Percentiles rank a stretch among this genome's conserved stretches.
phyloP scores from a whole-genome alignment of 2,329 filamentous ascomycete species.

The Colletotrichum godetiae region DNA sequence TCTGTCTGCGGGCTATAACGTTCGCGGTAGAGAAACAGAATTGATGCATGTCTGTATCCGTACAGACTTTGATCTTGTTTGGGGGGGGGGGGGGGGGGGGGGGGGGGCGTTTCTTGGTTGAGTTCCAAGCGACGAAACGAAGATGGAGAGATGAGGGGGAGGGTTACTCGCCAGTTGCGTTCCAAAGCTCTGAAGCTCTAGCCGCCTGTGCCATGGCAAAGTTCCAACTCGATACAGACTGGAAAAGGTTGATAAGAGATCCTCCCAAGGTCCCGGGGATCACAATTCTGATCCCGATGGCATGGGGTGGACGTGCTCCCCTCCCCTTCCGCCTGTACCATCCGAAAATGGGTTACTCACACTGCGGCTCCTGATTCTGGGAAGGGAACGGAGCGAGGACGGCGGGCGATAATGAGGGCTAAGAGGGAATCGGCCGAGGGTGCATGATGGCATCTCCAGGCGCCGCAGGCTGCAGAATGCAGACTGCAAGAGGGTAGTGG shows the following conservation, averaged over 20 bases:
- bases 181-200: neutral
- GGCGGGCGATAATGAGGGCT: neutral
- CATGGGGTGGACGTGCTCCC: neutral
- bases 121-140: neutral
- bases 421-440: neutral
- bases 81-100: no score
- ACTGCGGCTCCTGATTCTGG: neutral
- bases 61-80: neutral
- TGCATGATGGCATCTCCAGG: neutral
- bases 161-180: neutral
- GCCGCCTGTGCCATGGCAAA: neutral
- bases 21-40: neutral
- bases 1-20: slow-evolving; percentile 5
- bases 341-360: neutral
- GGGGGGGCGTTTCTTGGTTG: no score
- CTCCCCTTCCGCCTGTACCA: neutral
- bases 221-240: neutral
- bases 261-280: neutral
- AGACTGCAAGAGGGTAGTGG: neutral
- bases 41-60: neutral
- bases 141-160: slow-evolving; percentile 1
- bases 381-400: neutral
- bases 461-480: neutral
- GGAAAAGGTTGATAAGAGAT: neutral
- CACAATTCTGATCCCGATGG: neutral